These are phyloP conservation scores for Polytrichum commune DNA, from an alignment of 225 moss, liverwort and hornwort species.

Conservation along the genomic window DNA sequence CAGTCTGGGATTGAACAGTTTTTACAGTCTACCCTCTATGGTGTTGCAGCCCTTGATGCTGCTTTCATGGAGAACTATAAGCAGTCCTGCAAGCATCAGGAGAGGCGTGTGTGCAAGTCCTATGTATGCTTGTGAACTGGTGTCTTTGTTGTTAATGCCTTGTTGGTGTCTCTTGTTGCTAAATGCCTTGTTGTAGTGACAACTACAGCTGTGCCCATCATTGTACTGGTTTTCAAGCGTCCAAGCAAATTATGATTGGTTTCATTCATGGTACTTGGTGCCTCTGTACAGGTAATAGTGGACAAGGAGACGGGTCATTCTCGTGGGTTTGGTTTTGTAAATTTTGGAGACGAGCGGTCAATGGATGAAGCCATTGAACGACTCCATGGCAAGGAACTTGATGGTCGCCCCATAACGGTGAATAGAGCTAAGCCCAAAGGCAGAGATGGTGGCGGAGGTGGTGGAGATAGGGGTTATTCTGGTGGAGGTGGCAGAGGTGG, in stretches of 20 bases:
- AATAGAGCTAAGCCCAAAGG: slow-evolving; percentile 98
- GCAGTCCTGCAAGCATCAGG: not conserved
- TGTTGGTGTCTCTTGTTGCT: not conserved
- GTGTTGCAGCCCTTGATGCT: no score
- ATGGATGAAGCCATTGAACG: slow-evolving; percentile 99
- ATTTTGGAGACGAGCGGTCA: slow-evolving; percentile 92
- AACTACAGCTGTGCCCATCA: not conserved
- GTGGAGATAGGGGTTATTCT: slow-evolving; percentile 70
- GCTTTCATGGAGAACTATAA: not conserved
- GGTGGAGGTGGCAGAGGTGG: slow-evolving; percentile 78
- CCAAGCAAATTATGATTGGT: no score
- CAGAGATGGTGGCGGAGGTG: slow-evolving; percentile 61
- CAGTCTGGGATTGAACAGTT: no score
- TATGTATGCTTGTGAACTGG: not conserved
- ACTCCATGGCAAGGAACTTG: slow-evolving; percentile 89
- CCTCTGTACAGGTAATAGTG: slow-evolving; percentile 70
- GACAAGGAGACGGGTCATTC: slow-evolving; percentile 98
- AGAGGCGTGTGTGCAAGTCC: not conserved
- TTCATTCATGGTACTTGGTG: not conserved
- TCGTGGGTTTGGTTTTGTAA: slow-evolving; percentile 97
- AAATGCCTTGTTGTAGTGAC: not conserved
- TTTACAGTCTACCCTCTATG: no score
- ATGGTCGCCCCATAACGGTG: slow-evolving; percentile 94
- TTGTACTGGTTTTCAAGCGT: no score
- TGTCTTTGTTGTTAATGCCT: not conserved